Evolutionary conservation across 305 asterid genomes (phyloP).

Genomic region (Fraxinus angustifolia): DNA sequence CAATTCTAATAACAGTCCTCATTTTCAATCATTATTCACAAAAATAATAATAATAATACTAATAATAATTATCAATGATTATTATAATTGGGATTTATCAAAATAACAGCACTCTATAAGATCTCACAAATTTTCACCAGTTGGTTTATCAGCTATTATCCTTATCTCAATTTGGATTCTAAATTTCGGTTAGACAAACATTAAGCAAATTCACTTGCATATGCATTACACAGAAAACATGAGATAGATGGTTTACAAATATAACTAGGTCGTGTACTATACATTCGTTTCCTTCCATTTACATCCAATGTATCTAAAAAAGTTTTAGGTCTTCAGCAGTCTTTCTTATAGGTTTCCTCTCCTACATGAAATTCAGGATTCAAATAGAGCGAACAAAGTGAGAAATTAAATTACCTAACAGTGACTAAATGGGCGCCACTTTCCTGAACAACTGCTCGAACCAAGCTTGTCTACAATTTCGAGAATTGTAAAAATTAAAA

Average conservation of each 20-base stretch:
- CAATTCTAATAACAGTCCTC: background rate
- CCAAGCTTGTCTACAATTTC: constrained; percentile 74
- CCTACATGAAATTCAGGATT: background rate
- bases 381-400: background rate
- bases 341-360: background rate
- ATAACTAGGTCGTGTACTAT: background rate
- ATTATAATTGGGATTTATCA: background rate
- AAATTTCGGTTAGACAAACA: background rate
- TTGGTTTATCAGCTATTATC: background rate
- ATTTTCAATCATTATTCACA: background rate
- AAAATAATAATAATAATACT: too few relatives aligned
- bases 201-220: background rate
- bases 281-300: background rate
- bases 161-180: background rate
- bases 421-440: constrained; percentile 70
- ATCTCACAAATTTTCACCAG: background rate
- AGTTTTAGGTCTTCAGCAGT: background rate
- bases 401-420: constrained; percentile 51
- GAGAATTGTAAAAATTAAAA: background rate
- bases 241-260: background rate
- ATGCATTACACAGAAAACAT: background rate
- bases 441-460: constrained; percentile 94
- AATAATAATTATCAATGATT: too few relatives aligned
- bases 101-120: background rate
- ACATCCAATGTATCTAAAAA: background rate